Conservation (phyloP, 2,329 filamentous ascomycete genomes). For the Botrytis hyacinthi region DNA sequence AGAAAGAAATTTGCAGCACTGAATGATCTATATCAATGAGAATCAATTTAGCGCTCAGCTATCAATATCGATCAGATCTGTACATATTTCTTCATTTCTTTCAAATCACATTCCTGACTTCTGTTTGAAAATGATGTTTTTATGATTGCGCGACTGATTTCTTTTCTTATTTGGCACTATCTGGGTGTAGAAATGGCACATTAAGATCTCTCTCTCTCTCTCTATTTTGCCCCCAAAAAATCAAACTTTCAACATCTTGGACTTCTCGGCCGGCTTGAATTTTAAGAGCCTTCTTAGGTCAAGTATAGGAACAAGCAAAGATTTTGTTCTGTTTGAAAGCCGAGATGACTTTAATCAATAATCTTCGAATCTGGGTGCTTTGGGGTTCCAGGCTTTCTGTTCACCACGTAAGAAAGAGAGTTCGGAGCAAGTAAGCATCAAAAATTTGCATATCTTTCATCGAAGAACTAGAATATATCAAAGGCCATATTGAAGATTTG, state of each 20-base stretch:
- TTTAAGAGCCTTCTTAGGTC: not conserved
- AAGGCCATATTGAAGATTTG: not conserved
- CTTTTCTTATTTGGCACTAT: not conserved
- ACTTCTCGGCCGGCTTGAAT: not conserved
- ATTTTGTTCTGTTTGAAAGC: not conserved
- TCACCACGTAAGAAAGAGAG: not conserved
- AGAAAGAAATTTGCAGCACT: too few species aligned
- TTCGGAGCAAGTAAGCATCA: not conserved
- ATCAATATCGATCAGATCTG: not conserved
- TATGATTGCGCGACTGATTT: not conserved
- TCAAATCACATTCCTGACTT: not conserved
- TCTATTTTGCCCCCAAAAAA: not conserved
- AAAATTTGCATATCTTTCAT: not conserved
- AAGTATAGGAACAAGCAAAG: not conserved
- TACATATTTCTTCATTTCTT: not conserved
- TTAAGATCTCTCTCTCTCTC: not conserved
- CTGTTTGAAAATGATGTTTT: not conserved
- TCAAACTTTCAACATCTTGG: not conserved
- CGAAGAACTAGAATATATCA: not conserved
- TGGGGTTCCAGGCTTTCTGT: accelerated
- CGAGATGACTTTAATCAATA: not conserved
- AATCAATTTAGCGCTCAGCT: not conserved
- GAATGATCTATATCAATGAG: not conserved
- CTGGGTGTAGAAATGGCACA: not conserved
- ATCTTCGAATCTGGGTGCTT: not conserved